Conservation (phyloP, 371 early-diverging fungal genomes). For the Smittium culicis region DNA sequence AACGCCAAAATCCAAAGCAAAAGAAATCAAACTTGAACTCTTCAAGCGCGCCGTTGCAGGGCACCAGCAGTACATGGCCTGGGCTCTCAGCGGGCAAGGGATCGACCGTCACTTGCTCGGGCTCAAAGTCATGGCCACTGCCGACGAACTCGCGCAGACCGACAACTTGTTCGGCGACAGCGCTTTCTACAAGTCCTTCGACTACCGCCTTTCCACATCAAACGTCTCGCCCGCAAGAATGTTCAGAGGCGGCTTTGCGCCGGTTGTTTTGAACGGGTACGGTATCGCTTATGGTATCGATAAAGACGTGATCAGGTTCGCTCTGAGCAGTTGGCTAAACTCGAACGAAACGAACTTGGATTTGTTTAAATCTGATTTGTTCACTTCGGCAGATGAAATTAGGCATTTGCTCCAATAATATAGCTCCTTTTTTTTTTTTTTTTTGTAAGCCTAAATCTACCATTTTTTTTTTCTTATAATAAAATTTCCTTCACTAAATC, state of each 20-base stretch:
- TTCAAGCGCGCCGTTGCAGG: constrained; percentile 55
- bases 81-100: constrained; percentile 66
- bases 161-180: constrained; percentile 76
- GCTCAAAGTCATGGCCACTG: constrained; percentile 45
- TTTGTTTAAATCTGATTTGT: too few species aligned
- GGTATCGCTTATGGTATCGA: constrained; percentile 91
- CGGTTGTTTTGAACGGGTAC: constrained; percentile 86
- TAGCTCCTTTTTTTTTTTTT: too few species aligned
- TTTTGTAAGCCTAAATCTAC: too few species aligned
- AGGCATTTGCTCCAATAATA: too few species aligned
- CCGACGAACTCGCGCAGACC: constrained; percentile 57
- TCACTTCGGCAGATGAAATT: too few species aligned
- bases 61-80: constrained; percentile 69
- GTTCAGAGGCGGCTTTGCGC: constrained; percentile 90
- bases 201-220: constrained; percentile 88
- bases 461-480: too few species aligned
- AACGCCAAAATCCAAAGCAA: too few species aligned
- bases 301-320: too few species aligned
- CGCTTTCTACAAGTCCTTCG: constrained; percentile 58
- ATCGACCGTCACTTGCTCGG: constrained; percentile 88
- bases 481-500: too few species aligned
- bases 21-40: constrained; percentile 45
- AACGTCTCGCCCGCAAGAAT: constrained; percentile 82
- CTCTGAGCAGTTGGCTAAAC: too few species aligned
- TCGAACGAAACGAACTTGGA: too few species aligned